A percentile compares a stretch with the other conserved stretches of the same genome.
phyloP scores from a whole-genome alignment of 495 filamentous ascomycete genomes.

The Penicillium psychrofluorescens region DNA sequence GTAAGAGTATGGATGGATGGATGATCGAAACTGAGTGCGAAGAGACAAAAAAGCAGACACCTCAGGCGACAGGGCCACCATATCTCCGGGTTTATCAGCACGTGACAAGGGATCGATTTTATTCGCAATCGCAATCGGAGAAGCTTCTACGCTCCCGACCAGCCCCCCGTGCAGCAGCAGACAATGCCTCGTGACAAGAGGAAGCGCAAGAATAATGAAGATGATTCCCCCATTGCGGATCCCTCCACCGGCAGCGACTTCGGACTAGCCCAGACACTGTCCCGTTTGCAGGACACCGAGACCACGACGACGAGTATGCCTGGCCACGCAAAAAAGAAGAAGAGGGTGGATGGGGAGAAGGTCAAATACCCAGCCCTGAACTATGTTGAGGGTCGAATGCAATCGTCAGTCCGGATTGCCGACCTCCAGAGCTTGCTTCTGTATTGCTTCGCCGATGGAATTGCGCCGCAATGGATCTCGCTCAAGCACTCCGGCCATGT shows the following conservation, averaged over 20 bases:
- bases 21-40: no score
- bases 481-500: conserved; percentile 69
- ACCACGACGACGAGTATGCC: not conserved
- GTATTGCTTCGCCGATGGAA: conserved; percentile 84
- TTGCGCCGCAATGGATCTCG: conserved; percentile 79
- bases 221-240: conserved; percentile 13
- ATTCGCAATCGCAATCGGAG: no score
- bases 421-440: conserved; percentile 75
- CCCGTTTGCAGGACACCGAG: conserved; percentile 16
- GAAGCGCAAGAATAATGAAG: conserved; percentile 32
- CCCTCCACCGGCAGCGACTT: conserved; percentile 6
- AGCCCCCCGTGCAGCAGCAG: no score
- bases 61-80: no score
- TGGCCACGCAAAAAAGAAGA: conserved; percentile 24
- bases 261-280: conserved; percentile 28
- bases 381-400: conserved; percentile 62
- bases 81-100: no score
- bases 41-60: no score
- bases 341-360: conserved; percentile 48
- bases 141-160: no score
- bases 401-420: conserved; percentile 64
- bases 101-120: no score
- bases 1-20: no score
- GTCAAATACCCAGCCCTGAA: conserved; percentile 67
- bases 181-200: conserved; percentile 1